Base-by-base conservation (phyloP, 2,329 filamentous ascomycete species). In the Leptographium wingfieldii region DNA sequence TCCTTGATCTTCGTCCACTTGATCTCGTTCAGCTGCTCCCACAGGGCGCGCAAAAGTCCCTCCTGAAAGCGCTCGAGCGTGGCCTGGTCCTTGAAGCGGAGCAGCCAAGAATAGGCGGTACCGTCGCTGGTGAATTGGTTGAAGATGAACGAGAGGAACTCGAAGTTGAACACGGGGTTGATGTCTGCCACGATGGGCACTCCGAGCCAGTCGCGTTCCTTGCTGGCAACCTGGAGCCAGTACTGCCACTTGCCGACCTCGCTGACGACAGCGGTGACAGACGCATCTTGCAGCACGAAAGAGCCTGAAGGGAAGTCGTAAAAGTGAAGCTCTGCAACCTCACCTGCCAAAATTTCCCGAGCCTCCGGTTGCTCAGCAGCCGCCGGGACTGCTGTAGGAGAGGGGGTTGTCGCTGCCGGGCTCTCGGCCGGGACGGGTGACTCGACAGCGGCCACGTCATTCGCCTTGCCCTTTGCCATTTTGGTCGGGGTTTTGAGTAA, bases 61-160 rank as follows among this genome's bases (percentile, higher is more conserved):
- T 95, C 87, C 70, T 99, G 94, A 71, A 99, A 96, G 33, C 82
- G 81, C 70, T 96, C 91, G 58, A 95, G 79, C 0, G 86, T 85
- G 25, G 83, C 76, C 66, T 91, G 87, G 65, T 96, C 88, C 67
- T 87, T 90, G 76, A 99, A 99, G 16, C 92, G 86, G 43, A 99
- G 77, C 16, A 99, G 81, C 92, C 94, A 99, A 1, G 94, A 99
- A 71, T 92, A 95, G 5, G 94, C 92, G 1, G 88, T 88, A 2
- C 92, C 90, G 72, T 96, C 90, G 43, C 86, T 81, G 16, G 87
- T 82, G 71, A 96, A 97, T 70, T 96, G 91, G 69, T 99, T 99
- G 80, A 99, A 99, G 68, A 99, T 96, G 71, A 97, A 97, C 0
- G 92, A 97, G n/a, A 96, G 79, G 68, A 92, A 97, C 72, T 99